Conservation (phyloP, 371 early-diverging fungal species). For the Actinomucor elegans region DNA sequence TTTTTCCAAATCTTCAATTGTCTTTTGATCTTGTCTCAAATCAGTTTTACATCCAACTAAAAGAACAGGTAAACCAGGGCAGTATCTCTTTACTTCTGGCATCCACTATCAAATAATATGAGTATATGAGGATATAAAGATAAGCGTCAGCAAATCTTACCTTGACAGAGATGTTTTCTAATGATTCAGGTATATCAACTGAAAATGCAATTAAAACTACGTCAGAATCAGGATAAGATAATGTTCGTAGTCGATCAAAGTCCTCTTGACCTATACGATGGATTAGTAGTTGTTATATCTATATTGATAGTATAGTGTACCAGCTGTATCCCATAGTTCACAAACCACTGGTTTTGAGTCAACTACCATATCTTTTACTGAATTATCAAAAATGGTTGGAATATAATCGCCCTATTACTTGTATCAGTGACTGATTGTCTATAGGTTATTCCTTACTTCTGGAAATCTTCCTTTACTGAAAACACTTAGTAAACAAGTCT, state of each 20-base stretch:
- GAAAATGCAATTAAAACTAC: slow-evolving; percentile 49
- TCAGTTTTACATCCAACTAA: slow-evolving; percentile 55
- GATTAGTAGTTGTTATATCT: no score
- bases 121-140: no score
- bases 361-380: slow-evolving; percentile 72
- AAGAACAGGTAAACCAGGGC: slow-evolving; percentile 44
- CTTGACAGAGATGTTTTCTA: slow-evolving; percentile 41
- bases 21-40: slow-evolving; percentile 41
- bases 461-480: slow-evolving; percentile 61
- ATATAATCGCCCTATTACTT: slow-evolving; percentile 23
- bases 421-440: neutral
- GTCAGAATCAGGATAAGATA: slow-evolving; percentile 50
- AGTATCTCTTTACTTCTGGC: slow-evolving; percentile 45
- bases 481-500: slow-evolving; percentile 61
- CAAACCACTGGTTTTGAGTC: slow-evolving; percentile 72
- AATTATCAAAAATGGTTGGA: slow-evolving; percentile 82
- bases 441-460: slow-evolving; percentile 28
- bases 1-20: slow-evolving; percentile 23
- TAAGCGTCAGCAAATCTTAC: neutral
- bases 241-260: slow-evolving; percentile 47
- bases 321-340: slow-evolving; percentile 90
- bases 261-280: slow-evolving; percentile 60
- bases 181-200: slow-evolving; percentile 43
- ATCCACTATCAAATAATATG: slow-evolving; percentile 52
- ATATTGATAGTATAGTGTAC: no score